These are phyloP conservation scores for Gomphus bonarii DNA, from an alignment of 1,284 basidiomycete species.

Conservation along the genomic window DNA sequence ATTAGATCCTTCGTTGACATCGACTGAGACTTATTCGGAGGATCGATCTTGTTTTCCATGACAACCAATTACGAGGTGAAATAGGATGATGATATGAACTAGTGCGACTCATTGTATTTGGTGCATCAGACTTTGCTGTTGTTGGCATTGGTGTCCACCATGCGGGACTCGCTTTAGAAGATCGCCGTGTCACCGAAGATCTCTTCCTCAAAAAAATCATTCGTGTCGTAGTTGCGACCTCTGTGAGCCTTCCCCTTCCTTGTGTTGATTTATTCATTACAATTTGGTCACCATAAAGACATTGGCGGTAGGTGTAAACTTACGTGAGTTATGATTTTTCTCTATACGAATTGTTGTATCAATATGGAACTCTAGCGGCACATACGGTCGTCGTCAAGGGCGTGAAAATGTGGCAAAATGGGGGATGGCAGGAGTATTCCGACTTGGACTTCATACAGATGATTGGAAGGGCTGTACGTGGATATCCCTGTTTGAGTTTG, in stretches of 20 bases:
- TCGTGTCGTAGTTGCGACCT: slow-evolving; percentile 64
- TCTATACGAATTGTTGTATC: neutral
- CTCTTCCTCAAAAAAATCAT: slow-evolving; percentile 57
- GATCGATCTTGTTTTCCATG: slow-evolving; percentile 42
- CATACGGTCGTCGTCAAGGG: slow-evolving; percentile 79
- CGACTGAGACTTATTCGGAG: slow-evolving; percentile 23
- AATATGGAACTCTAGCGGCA: slow-evolving; percentile 37
- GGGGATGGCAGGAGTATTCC: slow-evolving; percentile 59
- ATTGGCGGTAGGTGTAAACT: slow-evolving; percentile 80
- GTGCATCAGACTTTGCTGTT: slow-evolving; percentile 39
- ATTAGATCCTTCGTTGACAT: neutral
- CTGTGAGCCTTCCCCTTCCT: slow-evolving; percentile 32
- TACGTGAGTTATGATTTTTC: slow-evolving; percentile 43
- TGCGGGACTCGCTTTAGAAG: slow-evolving; percentile 68
- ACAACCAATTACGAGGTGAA: slow-evolving; percentile 52
- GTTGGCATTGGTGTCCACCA: slow-evolving; percentile 80
- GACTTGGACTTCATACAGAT: slow-evolving; percentile 81
- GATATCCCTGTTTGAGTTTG: neutral
- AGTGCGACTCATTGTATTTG: neutral
- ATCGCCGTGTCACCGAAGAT: slow-evolving; percentile 62
- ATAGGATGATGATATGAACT: neutral
- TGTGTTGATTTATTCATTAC: neutral
- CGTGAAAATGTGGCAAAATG: slow-evolving; percentile 62
- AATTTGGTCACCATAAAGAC: slow-evolving; percentile 37
- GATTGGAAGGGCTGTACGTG: slow-evolving; percentile 71